A percentile compares a stretch with the other conserved stretches of the same genome.
phyloP scores from a whole-genome alignment of 169 alveolate species.

The Cryptosporidium muris region DNA sequence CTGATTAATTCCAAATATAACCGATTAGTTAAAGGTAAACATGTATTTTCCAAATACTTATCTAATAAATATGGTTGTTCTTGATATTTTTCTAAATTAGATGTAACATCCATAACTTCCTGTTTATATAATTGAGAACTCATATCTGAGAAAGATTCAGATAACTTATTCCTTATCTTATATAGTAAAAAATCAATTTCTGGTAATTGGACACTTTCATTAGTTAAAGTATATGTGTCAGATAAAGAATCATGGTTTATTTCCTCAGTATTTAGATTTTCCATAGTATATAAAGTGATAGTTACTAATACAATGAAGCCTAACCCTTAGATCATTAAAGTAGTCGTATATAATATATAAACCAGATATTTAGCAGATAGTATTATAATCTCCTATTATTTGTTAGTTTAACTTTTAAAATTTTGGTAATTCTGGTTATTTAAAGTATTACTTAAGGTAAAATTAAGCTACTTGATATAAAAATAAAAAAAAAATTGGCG shows the following conservation, averaged over 20 bases:
- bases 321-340: too few relatives aligned
- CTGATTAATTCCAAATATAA: slow-evolving; percentile 3
- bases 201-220: slow-evolving; percentile 33
- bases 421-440: not conserved
- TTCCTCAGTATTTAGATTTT: too few relatives aligned
- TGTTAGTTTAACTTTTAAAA: too few relatives aligned
- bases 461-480: not conserved
- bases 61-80: slow-evolving; percentile 61
- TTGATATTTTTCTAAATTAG: slow-evolving; percentile 21
- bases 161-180: not conserved
- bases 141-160: slow-evolving; percentile 3
- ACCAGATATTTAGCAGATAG: too few relatives aligned
- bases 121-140: slow-evolving; percentile 26
- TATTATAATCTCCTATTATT: too few relatives aligned
- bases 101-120: slow-evolving; percentile 1
- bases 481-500: not conserved
- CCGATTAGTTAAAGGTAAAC: slow-evolving; percentile 33
- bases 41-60: slow-evolving; percentile 25
- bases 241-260: too few relatives aligned
- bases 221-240: slow-evolving; percentile 6
- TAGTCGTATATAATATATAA: too few relatives aligned
- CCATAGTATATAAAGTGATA: too few relatives aligned
- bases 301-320: too few relatives aligned
- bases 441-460: not conserved
- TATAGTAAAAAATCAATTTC: slow-evolving; percentile 20